These are phyloP conservation scores for Chaetomium strumarium DNA, from an alignment of 2,329 filamentous ascomycete species.

Conservation along the genomic window DNA sequence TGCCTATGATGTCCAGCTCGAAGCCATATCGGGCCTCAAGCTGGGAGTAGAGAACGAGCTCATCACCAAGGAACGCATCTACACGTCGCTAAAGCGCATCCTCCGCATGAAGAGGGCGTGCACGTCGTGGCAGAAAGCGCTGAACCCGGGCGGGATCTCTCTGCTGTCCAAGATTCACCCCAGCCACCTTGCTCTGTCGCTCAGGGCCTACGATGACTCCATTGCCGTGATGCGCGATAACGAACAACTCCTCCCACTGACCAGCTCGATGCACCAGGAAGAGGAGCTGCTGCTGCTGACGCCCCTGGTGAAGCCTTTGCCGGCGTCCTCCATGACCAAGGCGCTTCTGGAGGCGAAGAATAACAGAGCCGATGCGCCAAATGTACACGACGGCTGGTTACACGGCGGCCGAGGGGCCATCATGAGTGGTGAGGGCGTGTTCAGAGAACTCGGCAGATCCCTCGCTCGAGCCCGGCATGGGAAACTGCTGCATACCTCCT, in stretches of 20 bases:
- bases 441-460: slow-evolving; percentile 79
- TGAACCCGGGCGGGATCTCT: slow-evolving; percentile 77
- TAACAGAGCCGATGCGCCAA: slow-evolving; percentile 31
- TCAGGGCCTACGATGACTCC: slow-evolving; percentile 81
- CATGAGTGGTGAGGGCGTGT: slow-evolving; percentile 90
- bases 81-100: slow-evolving; percentile 72
- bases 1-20: slow-evolving; percentile 80
- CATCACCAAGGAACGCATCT: slow-evolving; percentile 73
- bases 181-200: slow-evolving; percentile 73
- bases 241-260: slow-evolving; percentile 75
- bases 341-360: slow-evolving; percentile 54
- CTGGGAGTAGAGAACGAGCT: slow-evolving; percentile 86
- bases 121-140: slow-evolving; percentile 83
- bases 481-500: slow-evolving; percentile 86
- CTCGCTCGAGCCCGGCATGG: slow-evolving; percentile 82
- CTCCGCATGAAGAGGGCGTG: slow-evolving; percentile 76
- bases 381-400: slow-evolving; percentile 48
- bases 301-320: slow-evolving; percentile 85
- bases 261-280: slow-evolving; percentile 71
- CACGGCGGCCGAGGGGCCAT: slow-evolving; percentile 58
- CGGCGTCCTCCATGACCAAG: slow-evolving; percentile 77
- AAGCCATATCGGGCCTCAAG: slow-evolving; percentile 85
- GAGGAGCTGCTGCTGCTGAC: slow-evolving; percentile 88
- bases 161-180: slow-evolving; percentile 77
- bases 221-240: slow-evolving; percentile 91